Percentiles rank a stretch among this genome's conserved stretches.
Conservation (phyloP, 1,139 yeast species). For the Lizanozyma gosingica region DNA sequence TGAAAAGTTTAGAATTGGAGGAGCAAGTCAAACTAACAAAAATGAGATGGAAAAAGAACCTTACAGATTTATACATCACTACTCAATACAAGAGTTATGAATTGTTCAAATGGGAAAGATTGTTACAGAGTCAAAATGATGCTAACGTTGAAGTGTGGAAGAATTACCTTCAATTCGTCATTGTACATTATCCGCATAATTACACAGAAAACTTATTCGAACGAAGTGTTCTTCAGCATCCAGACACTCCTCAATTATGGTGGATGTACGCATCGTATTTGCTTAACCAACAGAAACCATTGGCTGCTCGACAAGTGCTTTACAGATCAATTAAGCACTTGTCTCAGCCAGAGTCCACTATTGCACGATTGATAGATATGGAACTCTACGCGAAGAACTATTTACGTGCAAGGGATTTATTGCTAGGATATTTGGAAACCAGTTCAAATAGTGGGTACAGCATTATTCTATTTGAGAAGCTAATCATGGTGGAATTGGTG, state of each 20-base stretch:
- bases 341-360: not conserved
- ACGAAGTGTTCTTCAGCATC: not conserved
- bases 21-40: not conserved
- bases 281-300: not conserved
- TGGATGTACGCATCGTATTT: not conserved
- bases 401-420: not conserved
- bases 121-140: not conserved
- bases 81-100: slow-evolving; percentile 15
- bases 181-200: not conserved
- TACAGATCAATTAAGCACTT: not conserved
- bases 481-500: not conserved
- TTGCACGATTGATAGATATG: not conserved
- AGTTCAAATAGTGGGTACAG: not conserved
- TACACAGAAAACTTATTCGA: not conserved
- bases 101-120: slow-evolving; percentile 6
- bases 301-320: not conserved
- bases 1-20: too few species aligned
- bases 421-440: not conserved
- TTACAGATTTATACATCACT: slow-evolving; percentile 8
- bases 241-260: not conserved
- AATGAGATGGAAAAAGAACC: not conserved
- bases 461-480: not conserved
- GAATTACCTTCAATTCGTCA: not conserved
- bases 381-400: not conserved
- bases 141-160: not conserved